Evolutionary conservation across 352 stramenopile genomes (phyloP), one percentile per base, ranked within the genome.

Genomic region (Pythium monospermum): DNA sequence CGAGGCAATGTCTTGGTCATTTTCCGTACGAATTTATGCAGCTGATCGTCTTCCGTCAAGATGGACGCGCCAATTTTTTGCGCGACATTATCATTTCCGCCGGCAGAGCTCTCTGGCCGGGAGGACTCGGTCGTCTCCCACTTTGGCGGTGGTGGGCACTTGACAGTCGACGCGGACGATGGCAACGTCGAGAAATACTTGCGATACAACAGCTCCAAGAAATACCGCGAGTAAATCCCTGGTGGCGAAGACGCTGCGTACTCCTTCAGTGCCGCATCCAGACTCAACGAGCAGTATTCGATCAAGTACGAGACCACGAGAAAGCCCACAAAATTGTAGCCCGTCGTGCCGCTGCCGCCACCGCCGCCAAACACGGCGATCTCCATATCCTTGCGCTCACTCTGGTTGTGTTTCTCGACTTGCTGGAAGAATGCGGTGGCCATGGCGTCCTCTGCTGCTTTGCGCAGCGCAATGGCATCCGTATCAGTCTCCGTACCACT

Each of bases 321-420:
- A 35, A 82, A 94, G 1, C 81, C 83, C 19, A 85, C 69, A 44
- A 85, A 68, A 38, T 87, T 90, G 64, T 88, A 94, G n/a, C n/a
- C n/a, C n/a, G n/a, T n/a, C n/a, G n/a, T n/a, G n/a, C n/a, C n/a
- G 32, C 30, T 32, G 32, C 33, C 32, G 15, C 73, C 75, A 4
- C 59, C 57, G 0, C 66, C 53, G 21, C 74, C 74, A 46, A 74
- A 94, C 4, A 92, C 83, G 19, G 79, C 81, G 2, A 92, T 64
- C 52, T 92, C 79, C 67, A 82, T 85, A 37, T 94, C 80, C 42
- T 82, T 85, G 27, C 73, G 71, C 10, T 86, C 75, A 37, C 73
- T 65, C 2, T 61, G 25, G 43, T 80, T 65, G 67, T 94, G 81
- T 35, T 69, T 73, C 27, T 72, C 55, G 1, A 92, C 53, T 0